These are phyloP conservation scores for Thermothelomyces thermophilus DNA, from an alignment of 2,329 filamentous ascomycete genomes.

Conservation along the genomic window DNA sequence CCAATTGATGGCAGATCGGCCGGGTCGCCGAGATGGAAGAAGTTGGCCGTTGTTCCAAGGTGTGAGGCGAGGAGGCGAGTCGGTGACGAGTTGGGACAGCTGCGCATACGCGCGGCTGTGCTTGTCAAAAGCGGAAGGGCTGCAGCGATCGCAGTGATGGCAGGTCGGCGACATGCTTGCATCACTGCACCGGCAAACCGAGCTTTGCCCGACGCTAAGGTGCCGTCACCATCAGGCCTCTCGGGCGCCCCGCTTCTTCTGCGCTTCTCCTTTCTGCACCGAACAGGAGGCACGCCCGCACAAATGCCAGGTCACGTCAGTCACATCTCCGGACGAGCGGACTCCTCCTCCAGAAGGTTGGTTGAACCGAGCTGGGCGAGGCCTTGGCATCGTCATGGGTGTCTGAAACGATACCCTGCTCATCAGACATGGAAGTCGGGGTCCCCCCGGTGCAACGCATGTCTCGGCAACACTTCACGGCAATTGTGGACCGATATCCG, in stretches of 20 bases:
- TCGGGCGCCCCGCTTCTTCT: conserved; percentile 8
- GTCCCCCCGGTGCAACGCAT: conserved; percentile 1
- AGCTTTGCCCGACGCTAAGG: conserved; percentile 15
- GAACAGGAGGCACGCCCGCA: conserved; percentile 9
- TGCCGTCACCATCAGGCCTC: conserved; percentile 4
- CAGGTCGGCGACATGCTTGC: conserved; percentile 18
- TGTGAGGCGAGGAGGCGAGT: not conserved
- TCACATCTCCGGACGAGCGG: conserved; percentile 22
- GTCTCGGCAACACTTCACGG: conserved; percentile 18
- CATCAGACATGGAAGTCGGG: conserved; percentile 9
- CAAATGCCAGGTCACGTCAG: conserved; percentile 1
- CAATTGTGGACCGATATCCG: conserved; percentile 23
- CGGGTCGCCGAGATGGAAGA: not conserved
- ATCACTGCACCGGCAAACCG: conserved; percentile 17
- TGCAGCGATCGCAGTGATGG: too few relatives aligned
- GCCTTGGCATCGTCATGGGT: conserved; percentile 6
- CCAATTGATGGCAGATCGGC: conserved; percentile 5
- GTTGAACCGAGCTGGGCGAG: conserved; percentile 11
- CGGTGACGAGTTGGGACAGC: conserved; percentile 5
- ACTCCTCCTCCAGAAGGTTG: conserved; percentile 11
- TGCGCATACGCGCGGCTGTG: not conserved
- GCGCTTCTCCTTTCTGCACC: not conserved
- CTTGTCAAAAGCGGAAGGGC: too few relatives aligned
- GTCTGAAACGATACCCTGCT: conserved; percentile 16
- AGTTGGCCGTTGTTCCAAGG: not conserved